These are phyloP conservation scores for Hericium erinaceus DNA, from an alignment of 768 basidiomycete genomes.

Conservation along the genomic window DNA sequence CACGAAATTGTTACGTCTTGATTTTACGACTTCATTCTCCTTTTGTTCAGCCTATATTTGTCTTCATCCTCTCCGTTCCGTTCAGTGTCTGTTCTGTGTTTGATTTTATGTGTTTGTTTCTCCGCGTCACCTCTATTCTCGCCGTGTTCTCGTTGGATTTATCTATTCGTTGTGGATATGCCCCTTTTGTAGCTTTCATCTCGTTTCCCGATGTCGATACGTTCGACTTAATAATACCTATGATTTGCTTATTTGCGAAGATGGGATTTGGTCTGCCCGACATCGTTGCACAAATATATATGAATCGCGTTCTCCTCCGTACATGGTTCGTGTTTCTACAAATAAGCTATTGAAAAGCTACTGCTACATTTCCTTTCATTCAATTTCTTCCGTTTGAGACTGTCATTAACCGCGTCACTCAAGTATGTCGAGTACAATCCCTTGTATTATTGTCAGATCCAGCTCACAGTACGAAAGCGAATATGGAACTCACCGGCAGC, in stretches of 20 bases:
- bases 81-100: neutral
- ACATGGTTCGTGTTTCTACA: neutral
- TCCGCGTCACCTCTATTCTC: neutral
- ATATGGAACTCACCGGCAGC: conserved; percentile 59
- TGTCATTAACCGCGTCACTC: no score
- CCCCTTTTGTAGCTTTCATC: neutral
- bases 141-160: neutral
- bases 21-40: neutral
- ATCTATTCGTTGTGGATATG: neutral
- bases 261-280: neutral
- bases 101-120: neutral
- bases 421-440: neutral
- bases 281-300: neutral
- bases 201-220: neutral
- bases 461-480: neutral
- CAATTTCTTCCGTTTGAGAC: no score
- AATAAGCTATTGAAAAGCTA: no score
- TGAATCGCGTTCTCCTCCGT: neutral
- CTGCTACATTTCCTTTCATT: no score
- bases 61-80: neutral
- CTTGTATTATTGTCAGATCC: neutral
- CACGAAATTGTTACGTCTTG: neutral
- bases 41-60: neutral
- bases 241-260: neutral
- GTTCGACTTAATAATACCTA: neutral